Conservation (phyloP, 176 grass and related monocot species). For the Oryza officinalis region DNA sequence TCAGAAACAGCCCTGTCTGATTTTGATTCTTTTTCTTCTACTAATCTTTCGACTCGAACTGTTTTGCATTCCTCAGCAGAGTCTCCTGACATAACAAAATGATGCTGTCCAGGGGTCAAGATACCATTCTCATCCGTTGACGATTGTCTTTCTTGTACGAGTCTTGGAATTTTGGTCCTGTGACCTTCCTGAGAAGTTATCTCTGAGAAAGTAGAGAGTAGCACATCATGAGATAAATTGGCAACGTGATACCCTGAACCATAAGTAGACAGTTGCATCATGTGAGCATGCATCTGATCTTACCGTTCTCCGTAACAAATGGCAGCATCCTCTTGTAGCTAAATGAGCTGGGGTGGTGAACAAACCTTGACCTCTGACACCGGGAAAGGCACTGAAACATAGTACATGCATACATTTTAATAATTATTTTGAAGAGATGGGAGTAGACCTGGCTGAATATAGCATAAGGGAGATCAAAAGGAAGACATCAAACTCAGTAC, state of each 20-base stretch:
- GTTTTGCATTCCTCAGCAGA: slow-evolving; percentile 3
- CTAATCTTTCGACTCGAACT: slow-evolving; percentile 9
- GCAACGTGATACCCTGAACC: not conserved
- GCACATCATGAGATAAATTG: slow-evolving; percentile 30
- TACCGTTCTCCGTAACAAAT: slow-evolving; percentile 76
- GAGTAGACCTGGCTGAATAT: not conserved
- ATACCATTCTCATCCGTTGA: not conserved
- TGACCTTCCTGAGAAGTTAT: slow-evolving; percentile 26
- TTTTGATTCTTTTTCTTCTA: slow-evolving; percentile 18
- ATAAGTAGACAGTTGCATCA: not conserved
- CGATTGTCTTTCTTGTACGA: not conserved
- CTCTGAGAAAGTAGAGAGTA: slow-evolving; percentile 39
- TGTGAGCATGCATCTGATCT: slow-evolving; percentile 1
- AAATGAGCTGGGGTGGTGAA: slow-evolving; percentile 58
- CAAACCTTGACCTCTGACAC: slow-evolving; percentile 57
- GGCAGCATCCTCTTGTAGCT: slow-evolving; percentile 93
- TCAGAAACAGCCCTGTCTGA: slow-evolving; percentile 14
- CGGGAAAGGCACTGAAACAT: slow-evolving; percentile 51
- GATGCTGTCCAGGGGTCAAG: not conserved
- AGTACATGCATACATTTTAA: not conserved
- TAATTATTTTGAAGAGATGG: not conserved
- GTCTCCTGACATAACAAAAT: slow-evolving; percentile 15
- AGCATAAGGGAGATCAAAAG: not conserved
- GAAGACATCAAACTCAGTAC: not conserved
- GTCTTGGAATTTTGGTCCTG: slow-evolving; percentile 24